Base-by-base conservation (phyloP, 129 eudicot species). In the Centella asiatica region DNA sequence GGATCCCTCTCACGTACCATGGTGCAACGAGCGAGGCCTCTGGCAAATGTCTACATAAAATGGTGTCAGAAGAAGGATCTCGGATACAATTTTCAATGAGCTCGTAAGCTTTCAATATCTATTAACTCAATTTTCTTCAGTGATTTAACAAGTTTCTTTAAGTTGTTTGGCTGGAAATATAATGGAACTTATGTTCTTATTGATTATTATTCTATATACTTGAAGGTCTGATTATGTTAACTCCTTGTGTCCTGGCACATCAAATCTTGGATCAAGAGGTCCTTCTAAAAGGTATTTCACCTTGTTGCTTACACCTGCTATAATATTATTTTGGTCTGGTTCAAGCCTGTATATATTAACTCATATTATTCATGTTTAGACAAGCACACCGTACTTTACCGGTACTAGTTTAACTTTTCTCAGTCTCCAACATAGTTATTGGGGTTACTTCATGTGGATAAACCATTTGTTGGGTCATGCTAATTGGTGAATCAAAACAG, bases 1-100 rank as follows among this genome's bases (percentile, higher is more conserved):
- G 97, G 97, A 66, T 90, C 69, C 72, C 85, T 18, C 94, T 90
- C 61, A 80, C 70, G 62, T 90, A 86, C 76, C 90, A 79, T 75
- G 77, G 79, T 45, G 77, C 84, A 40, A 65, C 32, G 58, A 81
- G 87, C 74, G 75, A 64, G 9, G 28, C 60, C 42, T 77, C 97
- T 44, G 32, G 44, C 60, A 64, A 64, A 69, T 80, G 74, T 68
- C 42, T 81, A 23, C 67, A 64, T 52, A 86, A 77, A 20, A 79
- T 90, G 97, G 76, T 69, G 67, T 71, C 68, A 63, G 66, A 58
- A 57, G 72, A 75, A 36, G 69, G 65, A 58, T 69, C 81, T 56
- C 62, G 74, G 12, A 64, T 86, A 40, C 67, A 68, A 19, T 90
- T 86, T 68, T 46, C 80, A 45, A 87, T 86, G 94, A 72, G 57